Percentiles rank a stretch among this genome's conserved stretches.
phyloP scores from a whole-genome alignment of 176 grass and related monocot species.

The Triticum urartu region DNA sequence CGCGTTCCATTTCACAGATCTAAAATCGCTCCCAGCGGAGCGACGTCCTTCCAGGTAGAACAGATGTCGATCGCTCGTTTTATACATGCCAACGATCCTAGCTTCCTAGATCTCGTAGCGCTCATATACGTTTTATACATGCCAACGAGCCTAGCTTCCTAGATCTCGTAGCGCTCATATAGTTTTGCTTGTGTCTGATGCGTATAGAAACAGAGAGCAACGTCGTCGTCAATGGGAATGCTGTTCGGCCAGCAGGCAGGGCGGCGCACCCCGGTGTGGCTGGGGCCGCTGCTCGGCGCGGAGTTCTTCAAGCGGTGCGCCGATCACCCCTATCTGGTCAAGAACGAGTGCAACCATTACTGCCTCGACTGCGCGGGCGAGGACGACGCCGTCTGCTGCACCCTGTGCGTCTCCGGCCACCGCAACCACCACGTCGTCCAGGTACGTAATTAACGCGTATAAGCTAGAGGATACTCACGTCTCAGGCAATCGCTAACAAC shows the following conservation, averaged over 20 bases:
- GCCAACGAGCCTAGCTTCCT: too few species aligned
- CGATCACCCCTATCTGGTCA: not conserved
- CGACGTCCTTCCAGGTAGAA: too few species aligned
- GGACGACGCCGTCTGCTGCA: not conserved
- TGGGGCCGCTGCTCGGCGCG: not conserved
- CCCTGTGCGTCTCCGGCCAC: not conserved
- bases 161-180: too few species aligned
- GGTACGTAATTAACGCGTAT: not conserved
- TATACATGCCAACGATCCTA: not conserved
- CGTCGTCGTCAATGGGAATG: not conserved
- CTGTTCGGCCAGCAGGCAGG: not conserved
- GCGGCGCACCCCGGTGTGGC: constrained; percentile 20
- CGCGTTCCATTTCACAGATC: too few species aligned
- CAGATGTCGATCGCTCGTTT: too few species aligned
- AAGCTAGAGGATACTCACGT: not conserved
- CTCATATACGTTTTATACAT: too few species aligned
- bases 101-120: too few species aligned
- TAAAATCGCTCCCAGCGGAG: too few species aligned
- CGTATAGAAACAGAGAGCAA: not conserved
- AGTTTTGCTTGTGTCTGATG: not conserved
- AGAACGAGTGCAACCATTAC: constrained; percentile 16
- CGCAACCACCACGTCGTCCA: constrained; percentile 10
- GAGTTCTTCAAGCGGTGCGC: constrained; percentile 24
- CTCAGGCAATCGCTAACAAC: not conserved
- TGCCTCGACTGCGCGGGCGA: constrained; percentile 9